Evolutionary conservation across 1,139 yeast genomes (phyloP).

Genomic region (Yarrowia galli): DNA sequence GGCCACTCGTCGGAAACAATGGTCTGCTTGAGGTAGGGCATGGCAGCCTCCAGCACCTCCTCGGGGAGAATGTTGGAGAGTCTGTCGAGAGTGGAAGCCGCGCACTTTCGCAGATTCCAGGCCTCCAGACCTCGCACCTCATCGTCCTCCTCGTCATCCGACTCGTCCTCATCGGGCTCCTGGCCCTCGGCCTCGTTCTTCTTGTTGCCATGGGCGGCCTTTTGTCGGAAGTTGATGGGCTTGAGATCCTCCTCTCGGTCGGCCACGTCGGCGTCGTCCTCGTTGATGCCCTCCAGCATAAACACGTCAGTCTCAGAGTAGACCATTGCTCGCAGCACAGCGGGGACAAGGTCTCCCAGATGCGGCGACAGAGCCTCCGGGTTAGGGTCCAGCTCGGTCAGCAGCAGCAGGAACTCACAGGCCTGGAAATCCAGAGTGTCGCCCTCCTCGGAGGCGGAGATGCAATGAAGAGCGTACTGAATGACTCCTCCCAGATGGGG

Average conservation of each 20-base stretch:
- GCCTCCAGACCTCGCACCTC: constrained; percentile 73
- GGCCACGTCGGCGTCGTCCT: constrained; percentile 77
- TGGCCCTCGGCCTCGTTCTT: constrained; percentile 41
- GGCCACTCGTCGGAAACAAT: constrained; percentile 81
- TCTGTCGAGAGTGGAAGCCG: constrained; percentile 90
- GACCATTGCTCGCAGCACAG: constrained; percentile 81
- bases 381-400: constrained; percentile 62
- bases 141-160: constrained; percentile 64
- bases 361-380: constrained; percentile 52
- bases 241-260: constrained; percentile 88
- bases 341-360: constrained; percentile 71
- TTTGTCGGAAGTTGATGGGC: constrained; percentile 75
- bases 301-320: constrained; percentile 84
- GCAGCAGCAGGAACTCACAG: constrained; percentile 83
- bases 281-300: constrained; percentile 62
- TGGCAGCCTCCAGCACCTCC: constrained; percentile 67
- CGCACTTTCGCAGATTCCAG: constrained; percentile 92
- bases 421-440: constrained; percentile 82
- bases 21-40: constrained; percentile 78
- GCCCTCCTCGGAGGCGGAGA: constrained; percentile 64
- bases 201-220: constrained; percentile 63
- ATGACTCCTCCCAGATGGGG: constrained; percentile 88
- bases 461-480: constrained; percentile 80
- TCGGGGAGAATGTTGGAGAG: constrained; percentile 73
- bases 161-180: constrained; percentile 53